Evolutionary conservation across 106 monocot species (phyloP), one percentile per base, ranked within the genome.

Genomic region (Allium sativum): DNA sequence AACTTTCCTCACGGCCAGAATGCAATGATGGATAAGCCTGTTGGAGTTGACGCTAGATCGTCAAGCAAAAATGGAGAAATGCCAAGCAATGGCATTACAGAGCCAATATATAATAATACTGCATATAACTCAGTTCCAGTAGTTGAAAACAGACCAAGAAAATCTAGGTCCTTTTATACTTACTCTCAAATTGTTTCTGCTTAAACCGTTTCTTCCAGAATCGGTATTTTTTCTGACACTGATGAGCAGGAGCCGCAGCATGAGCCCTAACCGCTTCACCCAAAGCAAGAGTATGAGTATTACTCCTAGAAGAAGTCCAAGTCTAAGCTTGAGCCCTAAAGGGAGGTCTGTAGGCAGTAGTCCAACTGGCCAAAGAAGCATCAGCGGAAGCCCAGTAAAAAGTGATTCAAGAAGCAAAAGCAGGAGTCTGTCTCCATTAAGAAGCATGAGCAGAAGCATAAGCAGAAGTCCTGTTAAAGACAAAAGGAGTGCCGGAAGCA

Each of bases 191-290:
- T 65, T 80, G 50, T 79, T 65, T 75, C 42, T 80, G 18, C 61
- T 70, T 64, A 64, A 31, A 31, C 59, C 21, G 16, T 69, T 45
- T 68, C 22, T 61, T 79, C 55, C 42, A 53, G 48, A 71, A 61
- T 54, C 17, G 6, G 69, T 74, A 17, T 68, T 70, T 74, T 64
- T 58, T 68, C 66, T 76, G 52, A 77, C 55, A 65, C 71, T 75
- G 70, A 77, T 79, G 69, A 77, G 65, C 88, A 93, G 89, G 86
- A 94, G 85, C 62, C 77, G 18, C 47, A 81, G 79, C 74, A 22
- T 67, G 18, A 77, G 87, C 45, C 82, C 79, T 66, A 48, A 18
- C 47, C 65, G 20, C 11, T n/a, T 52, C 12, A 52, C 57, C 10
- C 17, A 58, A 52, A 69, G 70, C 19, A 71, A 58, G 55, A 73